phyloP scores from a whole-genome alignment of 495 filamentous ascomycete species.

The Neurospora sp. region DNA sequence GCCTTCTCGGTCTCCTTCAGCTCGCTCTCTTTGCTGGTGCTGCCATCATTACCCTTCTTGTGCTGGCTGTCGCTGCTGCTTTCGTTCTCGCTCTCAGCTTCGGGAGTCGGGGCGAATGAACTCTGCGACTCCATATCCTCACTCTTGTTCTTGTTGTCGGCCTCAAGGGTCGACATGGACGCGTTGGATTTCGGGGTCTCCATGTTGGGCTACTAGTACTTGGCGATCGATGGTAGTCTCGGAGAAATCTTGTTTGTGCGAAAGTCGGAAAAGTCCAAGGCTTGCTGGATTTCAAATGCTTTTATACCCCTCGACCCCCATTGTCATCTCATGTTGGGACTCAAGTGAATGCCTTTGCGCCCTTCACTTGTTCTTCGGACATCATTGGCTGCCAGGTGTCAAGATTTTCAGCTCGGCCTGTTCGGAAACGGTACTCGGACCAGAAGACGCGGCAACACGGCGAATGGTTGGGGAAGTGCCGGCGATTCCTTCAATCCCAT shows the following conservation, averaged over 20 bases:
- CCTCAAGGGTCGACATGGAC: background rate
- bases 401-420: background rate
- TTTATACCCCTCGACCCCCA: background rate
- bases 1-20: background rate
- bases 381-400: background rate
- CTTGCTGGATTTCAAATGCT: background rate
- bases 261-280: background rate
- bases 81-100: background rate
- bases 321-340: background rate
- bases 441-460: background rate
- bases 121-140: background rate
- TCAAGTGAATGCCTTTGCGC: background rate
- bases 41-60: background rate
- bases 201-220: background rate
- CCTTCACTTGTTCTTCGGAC: background rate
- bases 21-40: background rate
- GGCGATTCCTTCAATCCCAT: background rate
- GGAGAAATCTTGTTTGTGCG: background rate
- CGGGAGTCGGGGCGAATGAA: background rate
- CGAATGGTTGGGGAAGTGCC: background rate
- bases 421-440: background rate
- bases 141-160: background rate
- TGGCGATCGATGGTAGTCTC: background rate
- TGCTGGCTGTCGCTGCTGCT: background rate
- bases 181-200: background rate